Evolutionary conservation across 441 rosid species (phyloP), one percentile per base, ranked within the genome.

Genomic region (Daphne laureola): DNA sequence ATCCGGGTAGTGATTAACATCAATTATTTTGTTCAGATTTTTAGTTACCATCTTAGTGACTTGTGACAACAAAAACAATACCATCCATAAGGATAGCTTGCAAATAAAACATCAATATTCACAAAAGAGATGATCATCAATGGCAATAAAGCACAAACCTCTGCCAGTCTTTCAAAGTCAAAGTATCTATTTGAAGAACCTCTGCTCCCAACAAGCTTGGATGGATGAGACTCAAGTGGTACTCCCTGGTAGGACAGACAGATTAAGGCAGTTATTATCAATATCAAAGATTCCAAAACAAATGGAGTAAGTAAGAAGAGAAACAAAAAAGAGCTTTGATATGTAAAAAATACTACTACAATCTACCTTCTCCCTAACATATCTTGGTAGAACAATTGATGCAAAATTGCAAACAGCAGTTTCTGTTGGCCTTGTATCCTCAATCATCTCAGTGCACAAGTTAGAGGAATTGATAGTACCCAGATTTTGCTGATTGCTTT

Each of bases 331-430:
- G 11, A 31, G 38, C n/a, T 31, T 7, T 31, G 38, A n/a, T n/a
- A n/a, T n/a, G n/a, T n/a, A 31, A 45, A 15, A 7, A 17, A 52
- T 45, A n/a, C n/a, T n/a, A n/a, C n/a, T n/a, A n/a, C n/a, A 11
- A 18, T 67, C 43, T 14, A 86, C 97, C 80, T 66, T 87, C 58
- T 83, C 97, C 61, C 96, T 76, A 18, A 84, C 94, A 59, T 68
- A 90, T 56, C 91, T 80, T 0, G 94, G 96, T 48, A 90, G 65
- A 43, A 96, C 96, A 78, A 90, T 90, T 27, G 97, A 90, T 50
- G 97, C 96, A 56, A 87, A 76, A 69, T 90, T 90, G 69, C 97
- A 90, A n/a, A 90, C 97, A 49, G 96, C 96, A 46, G 90, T 83
- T 71, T 90, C 96, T 47, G 91, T 79, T 61, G 97, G 96, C 63